phyloP scores from a whole-genome alignment of 345 rosid genomes.

The Eucalyptus cloeziana region DNA sequence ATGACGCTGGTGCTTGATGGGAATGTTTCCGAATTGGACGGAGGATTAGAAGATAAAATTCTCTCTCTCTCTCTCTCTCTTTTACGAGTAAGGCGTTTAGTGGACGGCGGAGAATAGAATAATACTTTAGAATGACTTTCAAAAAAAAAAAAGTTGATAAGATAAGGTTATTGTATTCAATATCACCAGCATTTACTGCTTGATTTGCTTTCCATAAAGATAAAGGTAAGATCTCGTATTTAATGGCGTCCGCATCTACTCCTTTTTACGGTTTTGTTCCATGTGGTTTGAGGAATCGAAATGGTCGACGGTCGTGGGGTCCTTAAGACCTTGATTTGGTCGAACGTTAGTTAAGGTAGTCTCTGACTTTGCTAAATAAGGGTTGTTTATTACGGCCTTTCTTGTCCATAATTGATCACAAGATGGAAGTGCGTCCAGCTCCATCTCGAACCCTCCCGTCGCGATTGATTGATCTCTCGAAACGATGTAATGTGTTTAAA shows the following conservation, averaged over 20 bases:
- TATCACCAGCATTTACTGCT: not conserved
- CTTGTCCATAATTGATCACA: too few relatives aligned
- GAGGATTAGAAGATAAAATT: not conserved
- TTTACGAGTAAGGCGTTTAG: not conserved
- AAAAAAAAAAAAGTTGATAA: too few relatives aligned
- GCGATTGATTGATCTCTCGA: not conserved
- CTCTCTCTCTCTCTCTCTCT: accelerated
- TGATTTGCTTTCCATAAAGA: not conserved
- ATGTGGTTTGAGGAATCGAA: not conserved
- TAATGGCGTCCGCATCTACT: not conserved
- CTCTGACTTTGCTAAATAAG: not conserved
- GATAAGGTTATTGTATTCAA: not conserved
- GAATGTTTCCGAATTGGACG: not conserved
- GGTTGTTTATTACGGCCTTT: not conserved
- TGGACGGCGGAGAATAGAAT: not conserved
- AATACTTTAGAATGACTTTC: not conserved
- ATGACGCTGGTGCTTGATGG: not conserved
- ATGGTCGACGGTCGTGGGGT: not conserved
- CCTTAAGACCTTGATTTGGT: not conserved
- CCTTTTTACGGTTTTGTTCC: not conserved
- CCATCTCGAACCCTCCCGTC: not conserved
- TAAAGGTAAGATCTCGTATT: not conserved
- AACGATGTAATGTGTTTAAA: not conserved
- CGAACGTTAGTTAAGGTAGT: not conserved
- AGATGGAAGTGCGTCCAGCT: too few relatives aligned